Evolutionary conservation across 2,329 filamentous ascomycete species (phyloP), one percentile per base, ranked within the genome.

Genomic region (Tolypocladium ovalisporum): DNA sequence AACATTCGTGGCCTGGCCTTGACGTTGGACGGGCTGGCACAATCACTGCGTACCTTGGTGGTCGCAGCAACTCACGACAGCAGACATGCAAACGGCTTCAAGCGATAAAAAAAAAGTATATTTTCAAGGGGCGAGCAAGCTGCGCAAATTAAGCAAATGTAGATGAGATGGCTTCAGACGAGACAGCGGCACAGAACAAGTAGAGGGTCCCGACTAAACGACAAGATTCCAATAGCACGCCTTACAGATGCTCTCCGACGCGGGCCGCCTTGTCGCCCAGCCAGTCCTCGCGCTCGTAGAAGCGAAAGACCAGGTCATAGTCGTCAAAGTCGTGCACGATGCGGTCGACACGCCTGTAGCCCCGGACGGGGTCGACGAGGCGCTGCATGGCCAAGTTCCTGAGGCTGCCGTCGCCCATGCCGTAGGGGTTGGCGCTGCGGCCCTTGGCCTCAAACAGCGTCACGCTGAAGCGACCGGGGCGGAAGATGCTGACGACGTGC

Each of bases 311-410:
- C 40, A 99, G 79, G 71, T 97, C 92, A 69, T 99, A 99, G 56
- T 95, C 94, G 68, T 99, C 93, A 65, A 99, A 86, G 67, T 97
- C 92, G 72, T 99, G 94, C 54, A 99, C 90, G 63, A 99, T 97
- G 56, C 92, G 87, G 71, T 99, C 94, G 56, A 97, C 83, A 24
- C 94, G 84, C 60, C 88, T 84, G 71, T 99, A 99, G 2, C 94
- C 94, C 60, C 83, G 79, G 64, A 99, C 88, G 54, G 79, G 79
- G 66, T 97, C 92, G 76, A 92, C 87, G 15, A 81, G 72, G 32
- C 75, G 75, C 71, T 80, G 78, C 56, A 71, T 65, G 59, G 75
- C 68, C 62, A 68, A 65, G 59, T 66, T 60, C 60, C 70, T 63
- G 55, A 66, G 59, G 57, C 75, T 71, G 64, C 77, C 72, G 65